Percentiles rank a stretch among this genome's conserved stretches.
These are phyloP conservation scores for Pseudozyma flocculosa DNA, from an alignment of 1,284 basidiomycete species.

Conservation along the genomic window DNA sequence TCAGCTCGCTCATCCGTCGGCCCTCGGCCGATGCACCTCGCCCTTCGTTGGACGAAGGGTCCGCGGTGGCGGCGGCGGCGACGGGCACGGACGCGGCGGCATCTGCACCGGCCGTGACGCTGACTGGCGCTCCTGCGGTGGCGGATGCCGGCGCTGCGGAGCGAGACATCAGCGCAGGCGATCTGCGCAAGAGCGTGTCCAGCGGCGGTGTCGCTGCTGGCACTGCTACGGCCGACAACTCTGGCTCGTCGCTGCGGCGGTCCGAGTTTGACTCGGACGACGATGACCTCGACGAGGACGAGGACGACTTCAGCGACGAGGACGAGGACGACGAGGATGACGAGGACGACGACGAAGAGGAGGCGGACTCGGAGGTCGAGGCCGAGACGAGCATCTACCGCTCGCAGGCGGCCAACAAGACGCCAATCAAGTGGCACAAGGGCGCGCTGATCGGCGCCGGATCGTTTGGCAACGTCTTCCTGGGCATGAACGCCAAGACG, in stretches of 20 bases:
- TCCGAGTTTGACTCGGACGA: slow-evolving; percentile 11
- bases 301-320: slow-evolving; percentile 38
- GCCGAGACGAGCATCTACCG: slow-evolving; percentile 7
- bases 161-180: slow-evolving; percentile 29
- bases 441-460: slow-evolving; percentile 96
- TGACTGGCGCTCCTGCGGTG: slow-evolving; percentile 28
- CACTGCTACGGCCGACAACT: too few relatives aligned
- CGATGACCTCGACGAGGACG: slow-evolving; percentile 21
- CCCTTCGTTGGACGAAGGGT: background rate
- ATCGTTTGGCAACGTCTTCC: slow-evolving; percentile 62
- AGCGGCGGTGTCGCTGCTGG: too few relatives aligned
- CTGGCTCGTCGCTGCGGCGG: background rate
- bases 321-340: slow-evolving; percentile 31
- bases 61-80: background rate
- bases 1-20: background rate
- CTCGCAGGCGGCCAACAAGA: slow-evolving; percentile 23
- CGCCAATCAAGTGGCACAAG: slow-evolving; percentile 94
- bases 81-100: slow-evolving; percentile 52
- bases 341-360: slow-evolving; percentile 1
- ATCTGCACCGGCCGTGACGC: slow-evolving; percentile 23
- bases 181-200: slow-evolving; percentile 45
- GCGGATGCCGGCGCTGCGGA: slow-evolving; percentile 29
- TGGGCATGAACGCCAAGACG: slow-evolving; percentile 93
- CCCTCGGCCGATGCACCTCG: background rate
- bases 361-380: slow-evolving; percentile 6